phyloP scores from a whole-genome alignment of 73 alveolate species.

The Diophrys sp. region DNA sequence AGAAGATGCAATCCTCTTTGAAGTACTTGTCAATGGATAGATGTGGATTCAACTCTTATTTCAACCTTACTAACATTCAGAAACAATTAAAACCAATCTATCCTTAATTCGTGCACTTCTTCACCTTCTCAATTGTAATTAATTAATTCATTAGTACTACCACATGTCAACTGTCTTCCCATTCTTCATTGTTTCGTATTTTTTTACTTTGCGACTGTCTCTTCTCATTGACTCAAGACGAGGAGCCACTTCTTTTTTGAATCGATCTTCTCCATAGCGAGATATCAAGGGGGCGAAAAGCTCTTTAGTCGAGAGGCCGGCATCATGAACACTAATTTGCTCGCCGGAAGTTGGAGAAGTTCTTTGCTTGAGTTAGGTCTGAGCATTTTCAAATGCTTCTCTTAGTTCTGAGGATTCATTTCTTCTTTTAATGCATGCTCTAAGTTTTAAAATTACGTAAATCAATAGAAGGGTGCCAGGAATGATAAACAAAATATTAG shows the following conservation, averaged over 20 bases:
- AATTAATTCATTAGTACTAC: too few relatives aligned
- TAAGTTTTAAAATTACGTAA: not conserved
- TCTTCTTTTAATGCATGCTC: not conserved
- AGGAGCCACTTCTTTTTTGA: not conserved
- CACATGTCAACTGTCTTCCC: not conserved
- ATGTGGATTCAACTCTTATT: conserved; percentile 45
- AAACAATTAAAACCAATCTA: conserved; percentile 48
- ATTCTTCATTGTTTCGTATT: not conserved
- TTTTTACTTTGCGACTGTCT: not conserved
- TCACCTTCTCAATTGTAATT: too few relatives aligned
- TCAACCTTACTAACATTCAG: conserved; percentile 61
- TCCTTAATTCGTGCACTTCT: conserved; percentile 35
- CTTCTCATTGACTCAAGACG: not conserved
- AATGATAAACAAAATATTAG: not conserved
- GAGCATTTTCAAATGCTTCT: not conserved
- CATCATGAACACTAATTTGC: too few relatives aligned
- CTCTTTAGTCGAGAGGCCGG: not conserved
- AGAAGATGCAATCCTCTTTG: conserved; percentile 70
- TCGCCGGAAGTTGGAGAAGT: too few relatives aligned
- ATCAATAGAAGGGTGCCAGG: not conserved
- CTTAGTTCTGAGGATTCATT: not conserved
- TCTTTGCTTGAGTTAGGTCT: not conserved
- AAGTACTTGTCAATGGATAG: conserved; percentile 59
- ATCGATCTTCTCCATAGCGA: not conserved
- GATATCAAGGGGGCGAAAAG: not conserved